Conservation (phyloP, 768 basidiomycete genomes). For the Agrocybe pediades region DNA sequence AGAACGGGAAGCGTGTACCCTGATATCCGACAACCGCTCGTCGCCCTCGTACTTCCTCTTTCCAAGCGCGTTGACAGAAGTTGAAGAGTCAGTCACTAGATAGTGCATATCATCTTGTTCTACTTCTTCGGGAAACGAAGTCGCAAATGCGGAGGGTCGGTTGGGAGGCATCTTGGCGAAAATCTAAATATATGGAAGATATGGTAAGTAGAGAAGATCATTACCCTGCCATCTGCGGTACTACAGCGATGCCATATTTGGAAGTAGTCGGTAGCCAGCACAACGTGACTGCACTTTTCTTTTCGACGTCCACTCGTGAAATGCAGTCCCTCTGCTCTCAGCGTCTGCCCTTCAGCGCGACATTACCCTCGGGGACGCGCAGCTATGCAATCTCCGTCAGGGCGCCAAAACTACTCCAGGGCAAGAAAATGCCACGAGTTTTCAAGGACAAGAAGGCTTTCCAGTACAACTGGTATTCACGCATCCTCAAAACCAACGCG, state of each 20-base stretch:
- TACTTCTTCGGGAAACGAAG: slow-evolving; percentile 51
- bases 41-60: slow-evolving; percentile 20
- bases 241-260: slow-evolving; percentile 14
- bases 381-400: slow-evolving; percentile 53
- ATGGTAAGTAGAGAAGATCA: neutral
- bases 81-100: neutral
- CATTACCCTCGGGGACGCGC: slow-evolving; percentile 67
- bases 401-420: slow-evolving; percentile 52
- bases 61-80: slow-evolving; percentile 18
- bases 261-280: slow-evolving; percentile 5
- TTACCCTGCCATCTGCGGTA: neutral
- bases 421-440: slow-evolving; percentile 61
- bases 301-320: slow-evolving; percentile 4
- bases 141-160: slow-evolving; percentile 56
- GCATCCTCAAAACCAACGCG: slow-evolving; percentile 60
- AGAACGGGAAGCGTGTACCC: too few species aligned
- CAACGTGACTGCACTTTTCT: slow-evolving; percentile 20
- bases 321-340: slow-evolving; percentile 52
- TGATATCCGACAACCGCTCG: slow-evolving; percentile 14
- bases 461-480: slow-evolving; percentile 79
- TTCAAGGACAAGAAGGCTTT: slow-evolving; percentile 81
- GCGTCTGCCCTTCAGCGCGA: slow-evolving; percentile 69
- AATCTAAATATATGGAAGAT: neutral
- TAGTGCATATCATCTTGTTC: slow-evolving; percentile 7
- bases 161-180: slow-evolving; percentile 21